phyloP scores from a whole-genome alignment of 2,329 filamentous ascomycete species.

The Coniella lustricola region DNA sequence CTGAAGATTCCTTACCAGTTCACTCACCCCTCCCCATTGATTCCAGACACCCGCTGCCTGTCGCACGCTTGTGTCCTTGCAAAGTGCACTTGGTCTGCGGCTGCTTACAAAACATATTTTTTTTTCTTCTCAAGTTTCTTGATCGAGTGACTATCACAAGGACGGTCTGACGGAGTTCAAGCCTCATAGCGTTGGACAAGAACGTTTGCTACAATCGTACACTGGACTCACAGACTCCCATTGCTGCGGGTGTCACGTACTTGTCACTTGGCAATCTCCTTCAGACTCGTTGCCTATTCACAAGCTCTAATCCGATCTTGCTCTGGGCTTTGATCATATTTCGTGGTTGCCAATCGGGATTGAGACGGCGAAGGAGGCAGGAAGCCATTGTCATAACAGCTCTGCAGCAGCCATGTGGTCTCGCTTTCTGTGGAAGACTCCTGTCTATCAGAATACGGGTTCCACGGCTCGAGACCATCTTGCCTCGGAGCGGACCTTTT shows the following conservation, averaged over 20 bases:
- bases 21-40: background rate
- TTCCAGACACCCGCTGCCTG: background rate
- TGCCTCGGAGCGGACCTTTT: conserved; percentile 45
- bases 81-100: background rate
- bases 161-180: background rate
- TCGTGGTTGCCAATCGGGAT: too few relatives aligned
- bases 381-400: background rate
- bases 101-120: background rate
- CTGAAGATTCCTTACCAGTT: too few relatives aligned
- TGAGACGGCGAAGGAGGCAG: too few relatives aligned
- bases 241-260: too few relatives aligned
- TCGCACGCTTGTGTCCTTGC: background rate
- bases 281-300: too few relatives aligned
- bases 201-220: too few relatives aligned
- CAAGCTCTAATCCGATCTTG: too few relatives aligned
- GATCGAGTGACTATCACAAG: background rate
- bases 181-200: too few relatives aligned
- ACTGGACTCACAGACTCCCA: too few relatives aligned
- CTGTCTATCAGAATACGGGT: conserved; percentile 36
- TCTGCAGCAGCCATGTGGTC: conserved; percentile 6
- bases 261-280: too few relatives aligned
- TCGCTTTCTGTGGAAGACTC: conserved; percentile 18
- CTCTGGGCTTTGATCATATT: too few relatives aligned
- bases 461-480: conserved; percentile 45
- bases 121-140: background rate